Evolutionary conservation across 2,329 filamentous ascomycete species (phyloP), one percentile per base, ranked within the genome.

Genomic region (Fusarium bulbicola): DNA sequence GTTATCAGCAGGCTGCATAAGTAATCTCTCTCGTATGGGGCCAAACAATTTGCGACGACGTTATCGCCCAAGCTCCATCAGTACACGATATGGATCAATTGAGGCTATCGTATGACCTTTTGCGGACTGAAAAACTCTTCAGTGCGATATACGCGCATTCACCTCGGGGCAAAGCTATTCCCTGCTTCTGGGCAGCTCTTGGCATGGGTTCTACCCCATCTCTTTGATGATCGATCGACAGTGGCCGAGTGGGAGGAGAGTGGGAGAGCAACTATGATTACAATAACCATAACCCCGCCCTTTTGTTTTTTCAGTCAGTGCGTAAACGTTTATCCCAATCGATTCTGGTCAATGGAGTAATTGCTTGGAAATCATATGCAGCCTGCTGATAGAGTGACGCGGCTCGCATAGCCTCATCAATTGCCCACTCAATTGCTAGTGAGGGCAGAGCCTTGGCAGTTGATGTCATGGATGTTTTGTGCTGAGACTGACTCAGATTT

Each of bases 161-260:
- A 24, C 13, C 7, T 21, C 24, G 24, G n/a, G 30, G 30, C 16
- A 28, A 34, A n/a, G 32, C 42, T 20, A n/a, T 58, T 34, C 56
- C 56, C 15, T 50, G 42, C 24, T 28, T 37, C 42, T 58, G 15
- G 24, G 32, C 56, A 20, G 8, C 26, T 37, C 56, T 50, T 58
- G 42, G 56, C 56, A 21, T 20, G 24, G 30, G 6, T 50, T 58
- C 14, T 24, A n/a, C 24, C 56, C 54, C 40, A 49, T 50, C 24
- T 28, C 20, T n/a, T 7, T 39, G 34, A n/a, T 36, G 14, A 58
- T 18, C 6, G 42, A 49, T 36, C 34, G 54, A 49, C 43, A 7
- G 18, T n/a, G 50, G 20, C 56, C 56, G 56, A 58, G 56, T 58
- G 56, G 56, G 56, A 58, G 56, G 21, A 58, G n/a, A 50, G 56